These are phyloP conservation scores for Lachancea sp. DNA, from an alignment of 805 yeast species.

Conservation along the genomic window DNA sequence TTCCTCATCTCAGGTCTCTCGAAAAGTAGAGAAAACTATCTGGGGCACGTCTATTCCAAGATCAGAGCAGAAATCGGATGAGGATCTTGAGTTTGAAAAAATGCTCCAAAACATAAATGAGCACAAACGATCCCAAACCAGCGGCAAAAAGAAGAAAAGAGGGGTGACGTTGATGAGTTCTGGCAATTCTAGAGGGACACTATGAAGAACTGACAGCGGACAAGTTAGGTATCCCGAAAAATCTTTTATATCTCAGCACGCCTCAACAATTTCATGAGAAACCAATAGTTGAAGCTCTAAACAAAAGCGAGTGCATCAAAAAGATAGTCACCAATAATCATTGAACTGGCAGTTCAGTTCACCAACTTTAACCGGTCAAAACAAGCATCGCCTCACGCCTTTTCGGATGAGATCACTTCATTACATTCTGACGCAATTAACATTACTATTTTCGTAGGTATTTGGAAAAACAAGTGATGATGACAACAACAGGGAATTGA, in stretches of 20 bases:
- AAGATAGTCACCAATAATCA: no score
- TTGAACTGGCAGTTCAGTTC: no score
- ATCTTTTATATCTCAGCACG: no score
- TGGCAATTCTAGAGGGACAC: slow-evolving; percentile 3
- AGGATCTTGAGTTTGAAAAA: slow-evolving; percentile 43
- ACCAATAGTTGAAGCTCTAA: no score
- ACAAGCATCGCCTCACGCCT: no score
- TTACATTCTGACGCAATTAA: background rate
- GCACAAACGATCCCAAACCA: slow-evolving; percentile 32
- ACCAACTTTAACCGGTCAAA: no score
- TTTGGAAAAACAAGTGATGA: background rate
- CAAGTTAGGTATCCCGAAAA: background rate
- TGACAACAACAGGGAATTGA: background rate
- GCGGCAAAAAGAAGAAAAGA: slow-evolving; percentile 45
- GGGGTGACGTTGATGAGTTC: slow-evolving; percentile 9
- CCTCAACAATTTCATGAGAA: no score
- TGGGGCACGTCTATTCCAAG: slow-evolving; percentile 60
- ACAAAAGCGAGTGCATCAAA: no score
- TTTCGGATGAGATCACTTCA: background rate
- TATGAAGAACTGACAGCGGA: background rate
- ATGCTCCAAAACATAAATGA: slow-evolving; percentile 48
- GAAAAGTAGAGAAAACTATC: slow-evolving; percentile 46
- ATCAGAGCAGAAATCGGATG: slow-evolving; percentile 30
- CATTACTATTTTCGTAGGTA: background rate
- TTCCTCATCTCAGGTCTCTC: slow-evolving; percentile 9